Base-by-base conservation (phyloP, 768 basidiomycete species). In the Russula ochroleuca region DNA sequence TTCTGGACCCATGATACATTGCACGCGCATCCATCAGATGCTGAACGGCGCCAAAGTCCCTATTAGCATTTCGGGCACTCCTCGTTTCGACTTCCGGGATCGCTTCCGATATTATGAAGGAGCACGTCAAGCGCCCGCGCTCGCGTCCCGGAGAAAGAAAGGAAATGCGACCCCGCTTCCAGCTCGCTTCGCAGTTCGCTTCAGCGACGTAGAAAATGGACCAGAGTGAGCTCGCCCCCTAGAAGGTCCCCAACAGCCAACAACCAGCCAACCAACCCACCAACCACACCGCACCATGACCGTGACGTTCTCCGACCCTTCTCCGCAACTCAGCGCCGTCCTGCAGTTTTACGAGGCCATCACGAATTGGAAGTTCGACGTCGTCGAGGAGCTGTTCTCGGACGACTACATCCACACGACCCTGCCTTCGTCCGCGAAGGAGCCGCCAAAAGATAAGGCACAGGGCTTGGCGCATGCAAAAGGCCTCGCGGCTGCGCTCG, bases 261-360 rank as follows among this genome's bases (percentile, higher is more conserved):
- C 41, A 53, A 25, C 15, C 57, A 19, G 5, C 28, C 28, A 28
- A 28, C 28, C 28, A 28, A 28, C 28, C n/a, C 28, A 28, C 28
- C n/a, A n/a, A 28, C 28, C 28, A 28, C 28, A 28, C 28, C 28
- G 5, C 28, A 28, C 28, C 3, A 47, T 47, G 21, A 23, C 28
- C 19, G 31, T 41, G 40, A 13, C 23, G 9, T 1, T 41, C 33
- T 5, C 25, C 31, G 60, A 59, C 23, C 45, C 53, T 14, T 65
- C 64, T 13, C 51, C 54, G 25, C 64, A 65, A 33, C 47, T 65
- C 48, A 35, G 48, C 54, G 41, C 21, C n/a, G 48, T 65, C 19
- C 21, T 25, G 19, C 37, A 45, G 33, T 65, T 31, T 17, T 65
- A 56, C 54, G 49, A 61, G 0, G 64, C 59, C 25, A 9, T 65